Evolutionary conservation across 2,329 filamentous ascomycete species (phyloP).

Genomic region (Paecilomyces variotii): DNA sequence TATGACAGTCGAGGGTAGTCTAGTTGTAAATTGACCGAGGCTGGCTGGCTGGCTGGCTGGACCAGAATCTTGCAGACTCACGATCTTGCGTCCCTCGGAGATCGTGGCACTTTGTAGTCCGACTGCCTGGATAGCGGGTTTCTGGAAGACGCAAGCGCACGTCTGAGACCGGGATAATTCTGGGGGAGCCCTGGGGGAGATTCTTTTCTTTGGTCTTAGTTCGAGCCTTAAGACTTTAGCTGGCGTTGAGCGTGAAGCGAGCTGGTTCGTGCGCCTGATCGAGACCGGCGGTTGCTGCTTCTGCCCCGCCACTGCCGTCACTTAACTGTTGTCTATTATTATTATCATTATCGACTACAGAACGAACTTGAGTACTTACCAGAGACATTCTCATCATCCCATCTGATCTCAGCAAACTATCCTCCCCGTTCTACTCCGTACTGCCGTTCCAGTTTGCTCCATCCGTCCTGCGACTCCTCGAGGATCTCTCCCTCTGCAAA

Average conservation of each 20-base stretch:
- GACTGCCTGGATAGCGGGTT: neutral
- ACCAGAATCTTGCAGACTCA: neutral
- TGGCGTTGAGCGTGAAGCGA: neutral
- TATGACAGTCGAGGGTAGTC: neutral
- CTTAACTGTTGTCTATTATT: neutral
- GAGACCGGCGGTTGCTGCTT: neutral
- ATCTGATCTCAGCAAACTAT: neutral
- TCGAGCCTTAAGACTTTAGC: neutral
- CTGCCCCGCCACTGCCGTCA: neutral
- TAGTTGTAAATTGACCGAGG: neutral
- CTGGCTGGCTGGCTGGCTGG: neutral
- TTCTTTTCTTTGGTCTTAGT: neutral
- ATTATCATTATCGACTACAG: no score
- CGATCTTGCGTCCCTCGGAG: neutral
- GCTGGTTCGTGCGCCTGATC: neutral
- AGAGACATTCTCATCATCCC: neutral
- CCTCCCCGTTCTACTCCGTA: neutral
- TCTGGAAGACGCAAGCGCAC: neutral
- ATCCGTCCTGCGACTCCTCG: no score
- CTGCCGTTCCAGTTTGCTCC: neutral
- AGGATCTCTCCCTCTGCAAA: neutral
- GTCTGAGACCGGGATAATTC: neutral
- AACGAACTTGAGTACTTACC: neutral
- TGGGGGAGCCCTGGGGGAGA: neutral
- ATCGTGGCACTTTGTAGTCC: neutral